Evolutionary conservation across 176 grass and related monocot species (phyloP), one percentile per base, ranked within the genome.

Genomic region (Themeda triandra): DNA sequence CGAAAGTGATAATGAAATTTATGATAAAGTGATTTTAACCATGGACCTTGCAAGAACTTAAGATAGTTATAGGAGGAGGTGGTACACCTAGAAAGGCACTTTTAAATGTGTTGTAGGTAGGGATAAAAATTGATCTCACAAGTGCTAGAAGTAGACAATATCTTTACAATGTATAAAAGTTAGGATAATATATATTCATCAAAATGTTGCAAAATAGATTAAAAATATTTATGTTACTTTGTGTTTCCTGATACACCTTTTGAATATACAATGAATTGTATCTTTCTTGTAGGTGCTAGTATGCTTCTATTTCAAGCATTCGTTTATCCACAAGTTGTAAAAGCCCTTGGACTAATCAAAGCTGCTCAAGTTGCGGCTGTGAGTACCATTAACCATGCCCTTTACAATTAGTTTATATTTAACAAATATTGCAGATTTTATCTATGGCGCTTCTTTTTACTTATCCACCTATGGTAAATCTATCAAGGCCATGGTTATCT

Each of bases 221-320:
- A 33, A 9, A 23, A 8, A 56, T n/a, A n/a, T n/a, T n/a, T n/a
- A n/a, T n/a, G n/a, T n/a, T n/a, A n/a, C 23, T 45, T 4, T 45
- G 11, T 45, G 42, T 45, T 45, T 45, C 13, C 42, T 45, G 13
- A 14, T 45, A 42, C 39, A 40, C 39, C 39, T 40, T 45, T 14
- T 45, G 42, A 12, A 13, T 13, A 45, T 45, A 45, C 42, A 13
- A 45, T 48, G 3, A 15, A 48, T 63, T 30, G 2, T 23, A 14
- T 13, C 11, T 80, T 0, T 24, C 60, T 53, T 73, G 42, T 68
- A 90, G 91, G 91, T 83, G 73, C 9, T 40, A 59, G 78, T 63
- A 60, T 92, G 19, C 65, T 89, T 76, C 10, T 87, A 33, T 92
- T 80, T 63, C 90, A 92, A 73, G 23, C 82, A 37, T 49, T 84